Evolutionary conservation across 106 monocot species (phyloP).

Genomic region (Alisma plantagoaquatica): DNA sequence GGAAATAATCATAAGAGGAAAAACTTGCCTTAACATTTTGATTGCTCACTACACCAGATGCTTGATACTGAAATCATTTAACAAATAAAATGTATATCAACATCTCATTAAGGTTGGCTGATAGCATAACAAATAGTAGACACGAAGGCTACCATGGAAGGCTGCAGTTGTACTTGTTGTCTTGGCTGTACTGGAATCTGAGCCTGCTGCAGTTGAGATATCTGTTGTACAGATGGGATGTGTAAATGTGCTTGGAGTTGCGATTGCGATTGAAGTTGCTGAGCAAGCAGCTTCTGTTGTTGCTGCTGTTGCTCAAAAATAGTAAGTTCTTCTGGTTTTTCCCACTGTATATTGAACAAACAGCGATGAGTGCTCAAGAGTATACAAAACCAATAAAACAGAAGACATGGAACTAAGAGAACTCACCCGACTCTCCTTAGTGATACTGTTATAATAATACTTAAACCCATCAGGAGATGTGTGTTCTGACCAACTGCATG

Average conservation of each 20-base stretch:
- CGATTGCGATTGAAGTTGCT: constrained; percentile 51
- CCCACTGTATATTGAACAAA: constrained; percentile 50
- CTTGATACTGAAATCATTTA: constrained; percentile 50
- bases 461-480: constrained; percentile 98
- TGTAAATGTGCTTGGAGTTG: constrained; percentile 37
- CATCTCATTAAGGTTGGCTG: too few species aligned
- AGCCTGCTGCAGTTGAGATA: constrained; percentile 44
- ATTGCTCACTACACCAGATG: constrained; percentile 29
- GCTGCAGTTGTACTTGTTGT: constrained; percentile 58
- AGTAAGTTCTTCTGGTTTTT: constrained; percentile 85
- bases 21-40: constrained; percentile 52
- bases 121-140: too few species aligned
- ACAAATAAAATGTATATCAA: too few species aligned
- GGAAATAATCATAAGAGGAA: too few species aligned
- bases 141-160: too few species aligned
- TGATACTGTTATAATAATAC: constrained; percentile 87
- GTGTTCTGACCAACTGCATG: constrained; percentile 96
- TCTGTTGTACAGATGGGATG: constrained; percentile 27
- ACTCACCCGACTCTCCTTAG: constrained; percentile 89
- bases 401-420: not conserved
- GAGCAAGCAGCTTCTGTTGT: constrained; percentile 55
- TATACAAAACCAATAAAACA: too few species aligned
- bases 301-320: constrained; percentile 89
- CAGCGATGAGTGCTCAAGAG: not conserved
- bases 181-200: constrained; percentile 68